Base-by-base conservation (phyloP, 2,329 filamentous ascomycete genomes). In the Pezizomycotina sp. region DNA sequence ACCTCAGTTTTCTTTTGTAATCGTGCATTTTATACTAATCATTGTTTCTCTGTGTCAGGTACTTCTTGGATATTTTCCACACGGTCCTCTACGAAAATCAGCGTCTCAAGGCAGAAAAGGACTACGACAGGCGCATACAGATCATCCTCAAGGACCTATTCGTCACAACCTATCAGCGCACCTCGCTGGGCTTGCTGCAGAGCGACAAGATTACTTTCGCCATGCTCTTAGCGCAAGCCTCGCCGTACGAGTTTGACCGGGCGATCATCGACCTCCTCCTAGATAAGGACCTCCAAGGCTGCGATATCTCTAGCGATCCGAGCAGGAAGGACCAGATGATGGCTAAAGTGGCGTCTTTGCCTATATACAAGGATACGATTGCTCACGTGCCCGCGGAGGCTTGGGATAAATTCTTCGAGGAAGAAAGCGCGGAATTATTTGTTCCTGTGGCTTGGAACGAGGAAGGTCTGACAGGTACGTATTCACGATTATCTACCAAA, bases 61-160 rank as follows among this genome's bases (percentile, higher is more conserved):
- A 92, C 61, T 98, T 98, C 61, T 70, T 92, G 36, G 80, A 93
- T 56, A 98, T 98, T 50, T 98, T 98, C 69, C 80, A 92, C 55
- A 73, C 77, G 4, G 89, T 98, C 5, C 67, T 98, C 24, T 77
- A 77, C 49, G 69, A 72, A 40, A 91, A 91, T 58, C 74, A 76
- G 52, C 73, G 72, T 42, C 64, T 89, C 33, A 68, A 69, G 13
- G 66, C 64, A 41, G 73, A 77, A 56, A 74, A 69, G 20, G 76
- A 89, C 47, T 71, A 92, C 59, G 74, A 81, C 48, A 66, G 65
- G 9, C 78, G 89, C 22, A 76, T 89, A 31, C 80, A 93, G 53
- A 73, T 86, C 35, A 98, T 98, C 48, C 73, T 98, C 51, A 76
- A 75, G 48, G 79, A 92, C 52, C 67, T 98, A 8, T 98, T 98